phyloP scores from a whole-genome alignment of 2,329 filamentous ascomycete genomes.

The Coniochaeta ligniaria region DNA sequence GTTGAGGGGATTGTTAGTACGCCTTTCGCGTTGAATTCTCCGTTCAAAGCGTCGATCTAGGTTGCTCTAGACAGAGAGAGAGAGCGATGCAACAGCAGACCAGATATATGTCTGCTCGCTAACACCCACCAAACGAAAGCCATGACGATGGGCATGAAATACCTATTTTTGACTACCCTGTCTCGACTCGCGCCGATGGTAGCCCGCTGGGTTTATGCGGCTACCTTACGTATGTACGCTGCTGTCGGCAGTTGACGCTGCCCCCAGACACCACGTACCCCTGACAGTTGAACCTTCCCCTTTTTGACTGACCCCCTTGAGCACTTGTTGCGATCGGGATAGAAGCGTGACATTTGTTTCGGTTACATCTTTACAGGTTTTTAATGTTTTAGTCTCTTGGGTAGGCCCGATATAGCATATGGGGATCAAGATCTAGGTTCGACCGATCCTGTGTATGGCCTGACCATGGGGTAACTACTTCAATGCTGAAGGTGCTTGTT shows the following conservation, averaged over 20 bases:
- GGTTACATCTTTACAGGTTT: not conserved
- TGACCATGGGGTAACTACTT: not conserved
- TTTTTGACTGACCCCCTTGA: not conserved
- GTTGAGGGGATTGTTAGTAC: too few species aligned
- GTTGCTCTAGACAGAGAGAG: too few species aligned
- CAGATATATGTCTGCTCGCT: too few species aligned
- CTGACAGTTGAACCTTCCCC: not conserved
- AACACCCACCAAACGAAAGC: too few species aligned
- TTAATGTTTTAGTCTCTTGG: not conserved
- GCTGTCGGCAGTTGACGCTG: not conserved
- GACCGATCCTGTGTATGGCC: not conserved
- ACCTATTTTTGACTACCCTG: not conserved
- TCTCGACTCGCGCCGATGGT: not conserved
- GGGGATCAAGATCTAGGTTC: not conserved
- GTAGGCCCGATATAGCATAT: not conserved
- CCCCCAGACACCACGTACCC: not conserved
- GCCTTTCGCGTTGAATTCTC: not conserved
- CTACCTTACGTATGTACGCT: not conserved
- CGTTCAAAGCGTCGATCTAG: too few species aligned
- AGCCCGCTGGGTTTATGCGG: not conserved
- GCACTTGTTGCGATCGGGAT: not conserved
- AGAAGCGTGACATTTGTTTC: not conserved
- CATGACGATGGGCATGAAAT: too few species aligned
- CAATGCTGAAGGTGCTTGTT: too few species aligned
- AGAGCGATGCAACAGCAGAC: too few species aligned